Evolutionary conservation across 148 eudicot species (phyloP).

Genomic region (Rhododendron williamsianum): DNA sequence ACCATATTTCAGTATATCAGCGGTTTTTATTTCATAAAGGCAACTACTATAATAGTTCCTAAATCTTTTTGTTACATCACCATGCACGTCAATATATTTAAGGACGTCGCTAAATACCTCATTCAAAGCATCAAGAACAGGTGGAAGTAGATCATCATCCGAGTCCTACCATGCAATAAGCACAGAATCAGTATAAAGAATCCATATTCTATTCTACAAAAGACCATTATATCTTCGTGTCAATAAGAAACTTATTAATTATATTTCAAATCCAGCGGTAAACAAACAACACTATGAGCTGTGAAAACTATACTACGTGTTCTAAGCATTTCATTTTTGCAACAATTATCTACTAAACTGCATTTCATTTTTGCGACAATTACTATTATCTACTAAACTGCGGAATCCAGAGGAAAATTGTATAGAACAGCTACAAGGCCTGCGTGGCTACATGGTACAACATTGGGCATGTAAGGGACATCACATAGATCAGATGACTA

Average conservation of each 20-base stretch:
- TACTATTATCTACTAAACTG: neutral
- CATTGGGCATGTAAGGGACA: neutral
- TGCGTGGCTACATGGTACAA: neutral
- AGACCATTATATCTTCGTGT: neutral
- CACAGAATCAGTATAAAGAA: neutral
- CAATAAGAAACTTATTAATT: neutral
- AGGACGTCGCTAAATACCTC: slow-evolving; percentile 50
- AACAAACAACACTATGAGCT: neutral
- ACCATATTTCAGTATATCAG: neutral
- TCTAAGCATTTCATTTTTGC: neutral
- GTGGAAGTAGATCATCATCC: slow-evolving; percentile 81
- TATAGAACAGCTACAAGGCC: neutral
- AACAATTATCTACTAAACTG: no score
- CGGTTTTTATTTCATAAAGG: neutral
- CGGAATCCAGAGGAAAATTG: neutral
- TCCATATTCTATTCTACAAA: neutral
- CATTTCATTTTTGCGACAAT: no score
- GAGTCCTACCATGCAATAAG: slow-evolving; percentile 50
- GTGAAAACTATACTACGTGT: neutral
- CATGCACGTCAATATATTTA: neutral
- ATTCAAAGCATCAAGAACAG: slow-evolving; percentile 90
- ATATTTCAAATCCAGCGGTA: neutral
- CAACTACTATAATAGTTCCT: neutral
- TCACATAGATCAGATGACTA: neutral
- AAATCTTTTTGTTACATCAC: neutral